Percentiles rank a stretch among this genome's conserved stretches.
phyloP scores from a whole-genome alignment of 495 filamentous ascomycete species.

The Penicillium paxilli region DNA sequence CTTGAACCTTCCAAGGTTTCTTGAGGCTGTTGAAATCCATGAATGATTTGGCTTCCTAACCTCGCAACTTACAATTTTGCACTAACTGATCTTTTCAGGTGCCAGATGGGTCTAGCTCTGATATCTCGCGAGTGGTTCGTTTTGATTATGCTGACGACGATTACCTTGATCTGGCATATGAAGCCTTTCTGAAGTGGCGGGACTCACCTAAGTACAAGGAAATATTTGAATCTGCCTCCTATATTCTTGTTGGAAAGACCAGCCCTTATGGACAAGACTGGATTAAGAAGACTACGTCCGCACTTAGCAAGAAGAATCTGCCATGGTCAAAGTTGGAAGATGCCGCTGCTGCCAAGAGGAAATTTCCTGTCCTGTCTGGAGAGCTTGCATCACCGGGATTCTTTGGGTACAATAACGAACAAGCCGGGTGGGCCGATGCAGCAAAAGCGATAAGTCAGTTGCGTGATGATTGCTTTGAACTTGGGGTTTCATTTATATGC shows the following conservation, averaged over 20 bases:
- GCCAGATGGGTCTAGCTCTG: slow-evolving; percentile 56
- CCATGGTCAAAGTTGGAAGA: slow-evolving; percentile 2
- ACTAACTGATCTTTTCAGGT: slow-evolving; percentile 12
- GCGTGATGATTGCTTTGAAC: slow-evolving; percentile 25
- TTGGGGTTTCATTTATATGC: slow-evolving; percentile 22
- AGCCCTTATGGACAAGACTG: slow-evolving; percentile 26
- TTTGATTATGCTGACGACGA: slow-evolving; percentile 65
- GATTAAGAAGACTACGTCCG: slow-evolving; percentile 23
- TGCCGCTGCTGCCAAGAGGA: background rate
- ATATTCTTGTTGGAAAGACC: background rate
- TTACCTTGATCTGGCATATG: slow-evolving; percentile 58
- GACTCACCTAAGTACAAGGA: slow-evolving; percentile 30
- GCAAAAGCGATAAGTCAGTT: slow-evolving; percentile 60
- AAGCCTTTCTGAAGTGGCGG: slow-evolving; percentile 61
- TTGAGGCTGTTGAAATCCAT: no score
- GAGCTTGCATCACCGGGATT: slow-evolving; percentile 51
- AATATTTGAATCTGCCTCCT: slow-evolving; percentile 3
- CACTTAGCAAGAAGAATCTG: slow-evolving; percentile 39
- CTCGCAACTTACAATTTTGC: background rate
- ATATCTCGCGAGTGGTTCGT: slow-evolving; percentile 64
- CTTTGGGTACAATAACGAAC: slow-evolving; percentile 61
- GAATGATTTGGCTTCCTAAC: no score
- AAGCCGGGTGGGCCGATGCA: slow-evolving; percentile 73
- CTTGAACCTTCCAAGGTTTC: no score
- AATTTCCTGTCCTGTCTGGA: slow-evolving; percentile 12